A percentile compares a stretch with the other conserved stretches of the same genome.
phyloP scores from a whole-genome alignment of 169 alveolate species.

The Eimeria tenella region DNA sequence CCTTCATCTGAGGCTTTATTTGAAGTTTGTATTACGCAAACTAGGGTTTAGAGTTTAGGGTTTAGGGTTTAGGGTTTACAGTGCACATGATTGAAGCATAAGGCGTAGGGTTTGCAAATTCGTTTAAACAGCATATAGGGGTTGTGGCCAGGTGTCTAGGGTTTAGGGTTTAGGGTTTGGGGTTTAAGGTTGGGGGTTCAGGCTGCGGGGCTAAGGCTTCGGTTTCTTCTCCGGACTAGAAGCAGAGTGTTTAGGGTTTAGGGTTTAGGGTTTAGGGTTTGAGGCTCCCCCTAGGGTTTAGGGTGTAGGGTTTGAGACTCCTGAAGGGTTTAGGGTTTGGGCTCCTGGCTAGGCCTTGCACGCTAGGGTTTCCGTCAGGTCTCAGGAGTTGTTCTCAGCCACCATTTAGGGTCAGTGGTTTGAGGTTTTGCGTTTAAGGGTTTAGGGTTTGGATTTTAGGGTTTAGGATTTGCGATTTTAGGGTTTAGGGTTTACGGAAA shows the following conservation, averaged over 20 bases:
- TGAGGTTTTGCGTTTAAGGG: no score
- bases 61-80: slow-evolving; percentile 1
- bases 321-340: no score
- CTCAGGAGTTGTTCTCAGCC: no score
- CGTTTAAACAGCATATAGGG: background rate
- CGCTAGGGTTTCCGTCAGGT: no score
- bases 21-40: no score
- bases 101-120: background rate
- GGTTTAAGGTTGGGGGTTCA: background rate
- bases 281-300: background rate
- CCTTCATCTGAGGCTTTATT: no score
- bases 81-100: background rate
- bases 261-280: background rate
- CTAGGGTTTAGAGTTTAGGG: no score
- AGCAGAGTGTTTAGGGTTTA: background rate
- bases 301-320: background rate
- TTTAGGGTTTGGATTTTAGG: no score
- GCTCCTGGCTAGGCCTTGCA: no score
- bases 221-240: background rate
- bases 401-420: no score
- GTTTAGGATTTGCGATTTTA: no score
- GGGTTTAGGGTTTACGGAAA: no score
- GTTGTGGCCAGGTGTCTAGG: background rate
- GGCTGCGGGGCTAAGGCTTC: background rate
- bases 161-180: background rate